Evolutionary conservation across 768 basidiomycete genomes (phyloP), one percentile per base, ranked within the genome.

Genomic region (Hericium erinaceus): DNA sequence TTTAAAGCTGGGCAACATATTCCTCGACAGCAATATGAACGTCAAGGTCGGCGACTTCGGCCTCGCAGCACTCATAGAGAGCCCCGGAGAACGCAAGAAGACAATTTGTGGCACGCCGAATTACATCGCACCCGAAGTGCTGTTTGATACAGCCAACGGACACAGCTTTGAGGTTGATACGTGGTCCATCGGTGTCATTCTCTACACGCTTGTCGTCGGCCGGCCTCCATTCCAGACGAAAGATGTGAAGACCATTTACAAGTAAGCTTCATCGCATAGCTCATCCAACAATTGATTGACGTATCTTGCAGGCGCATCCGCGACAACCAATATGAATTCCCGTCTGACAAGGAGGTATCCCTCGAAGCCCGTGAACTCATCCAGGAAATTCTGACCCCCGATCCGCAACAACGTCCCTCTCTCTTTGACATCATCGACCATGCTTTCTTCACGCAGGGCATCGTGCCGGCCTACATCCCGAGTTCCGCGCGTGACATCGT

Each of bases 201-300:
- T 98, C 61, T 98, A 98, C 67, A 99, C 95, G 1, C 83, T 98
- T 54, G 76, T 95, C 37, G 79, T 98, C 37, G 97, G 97, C 12
- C 84, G 89, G n/a, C 95, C 95, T 1, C 95, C 95, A 0, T 99
- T 99, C 77, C 97, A 99, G 70, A 98, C 94, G 15, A 94, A 97
- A 68, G 94, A 98, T 54, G 93, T 98, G 65, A 97, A 98, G 72
- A 85, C 84, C 11, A 98, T 98, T 59, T 97, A 98, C 74, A 87
- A 92, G 88, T 89, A 66, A 70, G 83, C 68, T 2, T 53, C 59
- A 7, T n/a, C 18, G 15, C 1, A 22, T 20, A 33, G 18, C 10
- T 48, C 22, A 52, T 11, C 48, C 39, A 39, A 20, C 10, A 50
- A 20, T 12, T 28, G 37, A 65, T 54, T 15, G 54, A 48, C 24